These are phyloP conservation scores for Arthrinium puccinioides DNA, from an alignment of 2,329 filamentous ascomycete species.

Conservation along the genomic window DNA sequence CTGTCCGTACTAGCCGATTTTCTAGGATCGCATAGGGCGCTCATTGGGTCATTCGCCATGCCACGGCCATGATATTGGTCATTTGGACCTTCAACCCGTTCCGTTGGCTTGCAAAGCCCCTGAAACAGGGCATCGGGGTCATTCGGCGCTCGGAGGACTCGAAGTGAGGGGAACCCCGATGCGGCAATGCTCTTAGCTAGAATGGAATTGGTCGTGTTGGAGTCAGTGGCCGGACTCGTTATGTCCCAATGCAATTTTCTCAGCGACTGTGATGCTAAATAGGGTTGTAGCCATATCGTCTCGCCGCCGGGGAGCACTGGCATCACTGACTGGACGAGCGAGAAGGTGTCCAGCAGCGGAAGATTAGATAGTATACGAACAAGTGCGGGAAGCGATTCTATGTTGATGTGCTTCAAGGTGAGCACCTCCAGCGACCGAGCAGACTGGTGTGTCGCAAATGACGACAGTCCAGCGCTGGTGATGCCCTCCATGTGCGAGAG, in stretches of 20 bases:
- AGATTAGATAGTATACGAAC: conserved; percentile 54
- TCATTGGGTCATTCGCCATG: too few species aligned
- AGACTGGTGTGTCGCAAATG: conserved; percentile 43
- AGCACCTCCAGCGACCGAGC: conserved; percentile 40
- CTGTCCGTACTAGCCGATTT: too few species aligned
- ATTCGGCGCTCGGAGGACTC: conserved; percentile 53
- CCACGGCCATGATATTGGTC: conserved; percentile 37
- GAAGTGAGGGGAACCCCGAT: conserved; percentile 55
- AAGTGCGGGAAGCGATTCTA: conserved; percentile 49
- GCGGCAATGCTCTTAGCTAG: conserved; percentile 56
- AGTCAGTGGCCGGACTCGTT: conserved; percentile 36
- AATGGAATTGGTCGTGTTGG: conserved; percentile 49
- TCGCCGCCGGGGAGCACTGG: conserved; percentile 48
- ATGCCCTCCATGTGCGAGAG: conserved; percentile 50
- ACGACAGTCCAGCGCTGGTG: conserved; percentile 46
- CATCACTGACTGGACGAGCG: conserved; percentile 46
- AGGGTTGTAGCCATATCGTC: conserved; percentile 57
- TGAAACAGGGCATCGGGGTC: conserved; percentile 67
- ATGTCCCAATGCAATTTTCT: conserved; percentile 58
- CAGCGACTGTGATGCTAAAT: conserved; percentile 49
- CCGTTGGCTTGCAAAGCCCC: conserved; percentile 56
- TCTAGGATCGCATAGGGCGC: too few species aligned
- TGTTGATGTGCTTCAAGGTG: conserved; percentile 47
- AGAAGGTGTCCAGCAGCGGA: conserved; percentile 37
- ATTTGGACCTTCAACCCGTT: conserved; percentile 42